Conservation (phyloP, 2,329 filamentous ascomycete genomes). For the Aureobasidium zeae region DNA sequence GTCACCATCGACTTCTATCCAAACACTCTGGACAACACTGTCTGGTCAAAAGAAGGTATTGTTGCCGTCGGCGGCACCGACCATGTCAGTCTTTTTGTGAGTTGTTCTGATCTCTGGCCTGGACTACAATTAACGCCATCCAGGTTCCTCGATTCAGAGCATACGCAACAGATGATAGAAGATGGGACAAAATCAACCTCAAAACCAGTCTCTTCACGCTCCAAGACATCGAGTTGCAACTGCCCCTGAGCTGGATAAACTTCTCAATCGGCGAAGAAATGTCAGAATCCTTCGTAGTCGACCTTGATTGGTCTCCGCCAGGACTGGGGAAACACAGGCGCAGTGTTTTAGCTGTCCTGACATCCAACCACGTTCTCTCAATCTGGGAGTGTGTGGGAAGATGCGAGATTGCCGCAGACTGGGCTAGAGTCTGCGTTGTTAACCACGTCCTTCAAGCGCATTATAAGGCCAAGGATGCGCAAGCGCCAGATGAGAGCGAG, state of each 20-base stretch:
- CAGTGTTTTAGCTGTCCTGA: conserved; percentile 47
- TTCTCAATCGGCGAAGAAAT: conserved; percentile 53
- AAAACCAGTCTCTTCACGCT: conserved; percentile 44
- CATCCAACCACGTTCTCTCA: conserved; percentile 47
- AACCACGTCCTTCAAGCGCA: conserved; percentile 38
- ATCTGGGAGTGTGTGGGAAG: conserved; percentile 45
- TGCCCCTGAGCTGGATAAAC: conserved; percentile 37
- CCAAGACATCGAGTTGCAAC: conserved; percentile 38
- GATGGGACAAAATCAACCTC: conserved; percentile 33
- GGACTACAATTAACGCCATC: not conserved
- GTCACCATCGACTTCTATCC: conserved; percentile 35
- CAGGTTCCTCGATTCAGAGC: conserved; percentile 23
- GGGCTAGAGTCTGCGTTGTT: conserved; percentile 45
- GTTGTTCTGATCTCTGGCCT: conserved; percentile 22
- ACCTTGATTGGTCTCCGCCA: conserved; percentile 47
- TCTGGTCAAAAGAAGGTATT: conserved; percentile 51
- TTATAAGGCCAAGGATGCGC: conserved; percentile 17
- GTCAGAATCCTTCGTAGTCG: conserved; percentile 42
- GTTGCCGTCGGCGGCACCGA: conserved; percentile 50
- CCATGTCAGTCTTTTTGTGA: conserved; percentile 44
- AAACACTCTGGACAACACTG: conserved; percentile 43
- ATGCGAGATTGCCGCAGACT: conserved; percentile 35
- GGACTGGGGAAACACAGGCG: conserved; percentile 47
- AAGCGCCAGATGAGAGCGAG: conserved; percentile 26
- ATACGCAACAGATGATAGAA: conserved; percentile 23